Conservation (phyloP, 352 stramenopile species). For the Albugo candida region DNA sequence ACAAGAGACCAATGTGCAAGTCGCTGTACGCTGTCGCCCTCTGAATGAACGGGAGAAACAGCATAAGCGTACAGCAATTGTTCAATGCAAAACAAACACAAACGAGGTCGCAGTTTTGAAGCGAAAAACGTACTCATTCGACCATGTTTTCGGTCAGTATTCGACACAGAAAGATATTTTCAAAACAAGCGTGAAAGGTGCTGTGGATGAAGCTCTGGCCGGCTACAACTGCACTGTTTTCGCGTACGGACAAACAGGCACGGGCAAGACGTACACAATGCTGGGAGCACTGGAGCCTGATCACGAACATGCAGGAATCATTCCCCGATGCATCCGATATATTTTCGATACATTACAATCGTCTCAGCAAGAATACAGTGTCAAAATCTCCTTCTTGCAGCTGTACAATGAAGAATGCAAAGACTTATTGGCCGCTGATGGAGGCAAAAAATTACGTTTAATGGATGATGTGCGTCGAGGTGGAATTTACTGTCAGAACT, state of each 20-base stretch:
- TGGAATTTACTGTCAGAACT: slow-evolving; percentile 77
- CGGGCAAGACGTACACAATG: slow-evolving; percentile 98
- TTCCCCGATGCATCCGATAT: slow-evolving; percentile 82
- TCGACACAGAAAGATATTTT: slow-evolving; percentile 96
- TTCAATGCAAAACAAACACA: slow-evolving; percentile 72
- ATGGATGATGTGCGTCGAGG: slow-evolving; percentile 79
- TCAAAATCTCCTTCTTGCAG: slow-evolving; percentile 94
- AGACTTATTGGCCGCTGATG: slow-evolving; percentile 74
- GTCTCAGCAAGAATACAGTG: slow-evolving; percentile 79
- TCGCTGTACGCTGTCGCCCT: slow-evolving; percentile 80
- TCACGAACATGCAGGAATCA: slow-evolving; percentile 84
- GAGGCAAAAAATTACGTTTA: slow-evolving; percentile 70
- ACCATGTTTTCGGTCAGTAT: slow-evolving; percentile 89
- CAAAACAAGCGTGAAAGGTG: slow-evolving; percentile 76
- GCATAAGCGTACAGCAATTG: slow-evolving; percentile 41
- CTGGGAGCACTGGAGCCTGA: slow-evolving; percentile 81
- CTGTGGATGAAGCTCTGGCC: slow-evolving; percentile 89
- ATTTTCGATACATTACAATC: slow-evolving; percentile 91
- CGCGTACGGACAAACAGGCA: slow-evolving; percentile 93
- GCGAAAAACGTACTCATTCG: slow-evolving; percentile 81
- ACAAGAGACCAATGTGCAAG: slow-evolving; percentile 57
- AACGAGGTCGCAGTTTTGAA: slow-evolving; percentile 74
- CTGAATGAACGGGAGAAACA: slow-evolving; percentile 80
- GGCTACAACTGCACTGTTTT: slow-evolving; percentile 95
- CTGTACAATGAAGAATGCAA: slow-evolving; percentile 98